phyloP scores from a whole-genome alignment of 1,284 basidiomycete species.

The Irpex sp. region DNA sequence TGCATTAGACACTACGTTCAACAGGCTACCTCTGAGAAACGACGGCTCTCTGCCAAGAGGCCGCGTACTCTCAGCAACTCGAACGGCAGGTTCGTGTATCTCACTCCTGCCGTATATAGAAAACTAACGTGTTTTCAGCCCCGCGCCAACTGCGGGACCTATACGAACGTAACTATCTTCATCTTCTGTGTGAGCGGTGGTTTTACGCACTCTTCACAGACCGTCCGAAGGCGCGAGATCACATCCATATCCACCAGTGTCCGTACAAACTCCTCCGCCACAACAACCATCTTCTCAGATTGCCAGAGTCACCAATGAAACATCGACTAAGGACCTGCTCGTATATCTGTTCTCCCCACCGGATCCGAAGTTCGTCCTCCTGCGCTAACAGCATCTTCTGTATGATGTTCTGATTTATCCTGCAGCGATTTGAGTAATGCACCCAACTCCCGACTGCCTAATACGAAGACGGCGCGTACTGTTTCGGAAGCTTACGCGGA shows the following conservation, averaged over 20 bases:
- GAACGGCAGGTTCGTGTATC: constrained; percentile 38
- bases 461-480: constrained; percentile 8
- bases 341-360: constrained; percentile 72
- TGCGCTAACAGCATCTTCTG: not conserved
- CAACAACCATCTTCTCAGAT: constrained; percentile 27
- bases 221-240: constrained; percentile 19
- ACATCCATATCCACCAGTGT: constrained; percentile 17
- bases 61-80: constrained; percentile 54
- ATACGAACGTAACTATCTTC: constrained; percentile 17
- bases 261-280: constrained; percentile 21
- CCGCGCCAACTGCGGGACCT: constrained; percentile 11
- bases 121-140: constrained; percentile 7
- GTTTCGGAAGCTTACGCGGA: constrained; percentile 26
- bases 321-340: constrained; percentile 60
- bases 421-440: not conserved
- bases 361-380: constrained; percentile 45
- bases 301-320: constrained; percentile 49
- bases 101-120: constrained; percentile 1
- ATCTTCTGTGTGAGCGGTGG: not conserved
- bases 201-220: not conserved
- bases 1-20: constrained; percentile 65
- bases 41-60: constrained; percentile 56
- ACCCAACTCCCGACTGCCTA: constrained; percentile 7
- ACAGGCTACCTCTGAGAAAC: constrained; percentile 79
- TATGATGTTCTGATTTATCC: not conserved